Base-by-base conservation (phyloP, 1,139 yeast genomes). In the Wickerhamomyces sp. region DNA sequence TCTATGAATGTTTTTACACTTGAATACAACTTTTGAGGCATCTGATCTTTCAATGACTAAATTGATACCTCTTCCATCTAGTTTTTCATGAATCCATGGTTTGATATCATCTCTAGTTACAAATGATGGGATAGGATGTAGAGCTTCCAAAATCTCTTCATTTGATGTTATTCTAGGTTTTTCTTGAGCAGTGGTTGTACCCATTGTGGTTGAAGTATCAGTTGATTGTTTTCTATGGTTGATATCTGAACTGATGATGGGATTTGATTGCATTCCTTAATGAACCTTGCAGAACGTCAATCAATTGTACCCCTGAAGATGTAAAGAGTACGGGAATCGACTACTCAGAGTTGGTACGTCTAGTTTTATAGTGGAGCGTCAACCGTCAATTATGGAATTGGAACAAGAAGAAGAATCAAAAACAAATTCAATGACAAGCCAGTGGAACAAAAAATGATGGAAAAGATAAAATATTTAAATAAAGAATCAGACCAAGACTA, bases 11-110 rank as follows among this genome's bases (percentile, higher is more conserved):
- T 72, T 62, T 59, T 81, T 83, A 60, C 93, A 84, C 57, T 81
- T 79, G 66, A 84, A 84, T 15, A 84, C 82, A 36, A 83, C 81
- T 62, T 84, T 84, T 40, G 78, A 68, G 36, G 76, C 74, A 60
- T 84, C 93, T 1, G 87, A 80, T 44, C 93, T 66, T 62, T 82
- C 90, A 48, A 83, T 83, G 7, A 81, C 90, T 15, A 84, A 69
- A 45, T 72, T 71, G 35, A 84, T 76, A 1, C 87, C 86, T 46
- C 73, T 70, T 10, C 72, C 66, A 23, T 68, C 65, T 40, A 75
- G 65, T 45, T 68, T 67, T 36, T 72, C 65, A 55, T 72, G 82
- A 39, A 84, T 61, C 90, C 90, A 84, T 2, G 89, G 87, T 61
- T 84, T 84, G 54, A 84, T 80, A 32, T 75, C 78, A 35, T 68